Evolutionary conservation across 2,329 filamentous ascomycete species (phyloP), one percentile per base, ranked within the genome.

Genomic region (Aspergillus pseudoglaucus): DNA sequence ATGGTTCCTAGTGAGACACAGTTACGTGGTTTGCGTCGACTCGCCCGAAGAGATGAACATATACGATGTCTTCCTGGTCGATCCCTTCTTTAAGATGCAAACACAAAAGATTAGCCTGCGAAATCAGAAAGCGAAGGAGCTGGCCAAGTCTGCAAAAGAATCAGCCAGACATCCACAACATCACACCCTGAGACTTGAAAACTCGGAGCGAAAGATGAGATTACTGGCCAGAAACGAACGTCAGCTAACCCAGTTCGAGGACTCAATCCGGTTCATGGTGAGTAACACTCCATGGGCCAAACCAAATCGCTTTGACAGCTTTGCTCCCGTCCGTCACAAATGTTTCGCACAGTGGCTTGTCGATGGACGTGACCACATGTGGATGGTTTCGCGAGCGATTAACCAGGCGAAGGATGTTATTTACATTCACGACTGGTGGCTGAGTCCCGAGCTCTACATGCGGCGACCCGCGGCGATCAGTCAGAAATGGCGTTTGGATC

Each of bases 371-470:
- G 93, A 98, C 66, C 94, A 97, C 74, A 97, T 97, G 91, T 98
- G 93, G 93, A 95, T 96, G 65, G 90, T 97, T 6, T 97, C 91
- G 9, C 82, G 91, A 54, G 93, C 93, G 10, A 94, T 98, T 60
- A 93, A 89, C 64, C 95, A 96, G 83, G 93, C 93, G 7, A 88
- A 88, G 60, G 93, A 97, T 71, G 91, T 97, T 52, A 91, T 98
- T 58, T 97, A 97, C 69, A 97, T 98, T 53, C 93, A 98, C 66
- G 93, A 97, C 68, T 98, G 93, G 93, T 98, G 93, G 93, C 73
- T 98, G 37, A 96, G 88, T 58, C 93, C 93, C 1, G 91, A 98
- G 68, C 74, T 98, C 40, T 98, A 98, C 72, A 85, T 97, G 83
- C 82, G 93, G 51, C 81, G 93, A 49, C 93, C 93, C 46, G 87